phyloP scores from a whole-genome alignment of 345 rosid species.

The Mercurialis annua region DNA sequence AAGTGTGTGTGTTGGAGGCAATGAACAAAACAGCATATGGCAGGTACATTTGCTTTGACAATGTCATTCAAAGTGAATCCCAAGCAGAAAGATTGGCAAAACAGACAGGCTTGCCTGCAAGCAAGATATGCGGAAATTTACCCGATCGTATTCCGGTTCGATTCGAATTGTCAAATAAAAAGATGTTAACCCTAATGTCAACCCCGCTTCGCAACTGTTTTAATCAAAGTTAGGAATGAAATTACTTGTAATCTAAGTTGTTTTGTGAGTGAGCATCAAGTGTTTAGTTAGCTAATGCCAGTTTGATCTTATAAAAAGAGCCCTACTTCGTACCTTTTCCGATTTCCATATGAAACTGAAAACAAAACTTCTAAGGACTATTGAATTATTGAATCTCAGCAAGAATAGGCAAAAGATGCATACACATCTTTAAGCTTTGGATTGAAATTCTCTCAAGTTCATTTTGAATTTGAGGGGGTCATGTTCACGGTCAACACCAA shows the following conservation, averaged over 20 bases:
- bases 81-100: slow-evolving; percentile 47
- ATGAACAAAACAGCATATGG: slow-evolving; percentile 57
- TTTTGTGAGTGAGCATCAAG: not conserved
- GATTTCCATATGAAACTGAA: too few species aligned
- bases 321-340: too few species aligned
- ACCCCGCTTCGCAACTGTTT: slow-evolving; percentile 42
- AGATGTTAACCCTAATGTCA: slow-evolving; percentile 51
- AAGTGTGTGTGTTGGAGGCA: slow-evolving; percentile 51
- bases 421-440: too few species aligned
- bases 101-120: slow-evolving; percentile 47
- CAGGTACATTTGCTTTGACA: slow-evolving; percentile 66
- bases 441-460: too few species aligned
- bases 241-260: not conserved
- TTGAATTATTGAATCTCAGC: too few species aligned
- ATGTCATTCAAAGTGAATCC: slow-evolving; percentile 40
- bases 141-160: not conserved
- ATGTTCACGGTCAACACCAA: too few species aligned
- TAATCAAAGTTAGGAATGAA: slow-evolving; percentile 7
- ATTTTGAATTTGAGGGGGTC: too few species aligned
- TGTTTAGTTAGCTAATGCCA: too few species aligned
- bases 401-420: too few species aligned
- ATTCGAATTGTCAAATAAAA: slow-evolving; percentile 46
- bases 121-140: slow-evolving; percentile 42
- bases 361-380: too few species aligned
- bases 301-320: too few species aligned